These are phyloP conservation scores for Alisma plantagoaquatica DNA, from an alignment of 106 monocot genomes.

Conservation along the genomic window DNA sequence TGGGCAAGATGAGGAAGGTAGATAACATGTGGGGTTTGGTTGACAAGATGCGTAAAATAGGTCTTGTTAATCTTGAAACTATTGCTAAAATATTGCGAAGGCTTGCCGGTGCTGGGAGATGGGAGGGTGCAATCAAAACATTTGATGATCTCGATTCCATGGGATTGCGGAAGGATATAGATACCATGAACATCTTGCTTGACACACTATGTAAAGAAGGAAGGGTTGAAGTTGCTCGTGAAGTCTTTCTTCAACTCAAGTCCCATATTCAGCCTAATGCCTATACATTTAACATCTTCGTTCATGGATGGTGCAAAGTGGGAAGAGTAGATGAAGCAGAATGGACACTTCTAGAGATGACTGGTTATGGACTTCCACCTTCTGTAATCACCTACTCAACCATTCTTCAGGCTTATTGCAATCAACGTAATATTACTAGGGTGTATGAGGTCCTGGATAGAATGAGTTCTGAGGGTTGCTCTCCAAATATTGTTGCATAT, in stretches of 20 bases:
- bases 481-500: slow-evolving; percentile 72
- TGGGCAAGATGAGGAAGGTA: slow-evolving; percentile 66
- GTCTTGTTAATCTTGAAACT: slow-evolving; percentile 19
- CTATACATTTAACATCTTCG: slow-evolving; percentile 68
- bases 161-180: slow-evolving; percentile 45
- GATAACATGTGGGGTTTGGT: slow-evolving; percentile 53
- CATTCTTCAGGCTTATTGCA: slow-evolving; percentile 51
- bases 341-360: slow-evolving; percentile 75
- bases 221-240: slow-evolving; percentile 50
- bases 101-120: slow-evolving; percentile 49
- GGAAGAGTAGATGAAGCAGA: slow-evolving; percentile 56
- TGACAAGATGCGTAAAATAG: slow-evolving; percentile 19
- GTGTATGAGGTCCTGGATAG: slow-evolving; percentile 62
- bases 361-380: slow-evolving; percentile 34
- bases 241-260: slow-evolving; percentile 37
- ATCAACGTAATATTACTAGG: slow-evolving; percentile 25
- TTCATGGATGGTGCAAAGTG: slow-evolving; percentile 72
- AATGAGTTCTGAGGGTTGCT: slow-evolving; percentile 46
- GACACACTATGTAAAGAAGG: slow-evolving; percentile 74
- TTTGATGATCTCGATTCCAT: slow-evolving; percentile 52
- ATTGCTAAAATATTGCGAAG: slow-evolving; percentile 50
- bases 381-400: slow-evolving; percentile 70
- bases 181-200: slow-evolving; percentile 63
- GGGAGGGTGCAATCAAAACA: slow-evolving; percentile 35
- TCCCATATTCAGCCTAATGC: slow-evolving; percentile 36